Evolutionary conservation across 306 rosid genomes (phyloP), one percentile per base, ranked within the genome.

Genomic region (Biancaea sappan): DNA sequence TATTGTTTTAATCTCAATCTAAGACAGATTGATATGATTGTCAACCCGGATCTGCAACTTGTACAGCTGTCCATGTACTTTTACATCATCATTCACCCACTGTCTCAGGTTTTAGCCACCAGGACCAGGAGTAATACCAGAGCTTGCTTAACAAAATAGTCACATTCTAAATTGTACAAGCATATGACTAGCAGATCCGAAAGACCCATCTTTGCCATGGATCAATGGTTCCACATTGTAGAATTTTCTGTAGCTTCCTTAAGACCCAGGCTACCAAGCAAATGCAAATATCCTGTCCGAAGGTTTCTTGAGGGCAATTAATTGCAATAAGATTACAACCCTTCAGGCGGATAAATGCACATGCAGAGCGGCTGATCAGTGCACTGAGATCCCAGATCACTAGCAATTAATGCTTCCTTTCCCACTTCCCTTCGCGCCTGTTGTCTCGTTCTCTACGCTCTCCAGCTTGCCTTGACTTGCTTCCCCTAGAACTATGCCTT

Each of bases 341-440:
- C 59, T 59, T 70, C 19, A 22, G 44, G 47, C 73, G 26, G 68
- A 72, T 44, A 47, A 18, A 52, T 2, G 43, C 35, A 65, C 19
- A 35, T 15, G 28, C 52, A 28, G 16, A 61, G 29, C 40, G 37
- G 38, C 65, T 74, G 59, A 54, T 37, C 29, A 35, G 56, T 46
- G 37, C 56, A 29, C 29, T 61, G 57, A 19, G 26, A 68, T 64
- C 11, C 43, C 26, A 5, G 73, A 5, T 29, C 19, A 38, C 6
- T 10, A 25, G 76, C 75, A 82, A 86, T 68, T 34, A 89, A 81
- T 90, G 97, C 76, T 93, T 93, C 72, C 98, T 89, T 87, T 93
- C 98, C 98, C 98, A 93, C 81, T 93, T 93, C 29, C 97, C 93
- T 86, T 93, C 98, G 0, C 96, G 94, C 61, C 98, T 87, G 64